A percentile compares a stretch with the other conserved stretches of the same genome.
Evolutionary conservation across 2,329 filamentous ascomycete genomes (phyloP).

Genomic region (Clarireedia monteithiana): DNA sequence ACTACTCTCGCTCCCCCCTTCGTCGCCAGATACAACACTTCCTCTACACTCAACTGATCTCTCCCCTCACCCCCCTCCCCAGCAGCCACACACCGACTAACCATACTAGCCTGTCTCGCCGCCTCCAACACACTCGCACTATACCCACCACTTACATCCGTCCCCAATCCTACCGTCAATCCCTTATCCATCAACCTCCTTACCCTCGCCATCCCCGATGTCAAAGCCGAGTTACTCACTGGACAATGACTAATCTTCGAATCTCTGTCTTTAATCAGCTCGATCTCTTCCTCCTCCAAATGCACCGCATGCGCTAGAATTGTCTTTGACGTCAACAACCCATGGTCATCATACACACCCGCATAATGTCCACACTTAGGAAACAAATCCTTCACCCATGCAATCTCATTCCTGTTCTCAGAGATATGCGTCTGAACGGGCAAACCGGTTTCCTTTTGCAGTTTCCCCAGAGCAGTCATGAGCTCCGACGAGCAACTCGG

Average conservation of each 20-base stretch:
- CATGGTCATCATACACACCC: constrained; percentile 67
- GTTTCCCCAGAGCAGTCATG: constrained; percentile 54
- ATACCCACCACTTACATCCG: constrained; percentile 86
- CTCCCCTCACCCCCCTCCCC: constrained; percentile 41
- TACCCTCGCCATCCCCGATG: constrained; percentile 70
- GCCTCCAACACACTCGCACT: constrained; percentile 73
- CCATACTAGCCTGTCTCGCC: constrained; percentile 72
- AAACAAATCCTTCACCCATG: constrained; percentile 63
- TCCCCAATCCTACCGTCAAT: constrained; percentile 77
- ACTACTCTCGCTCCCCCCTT: constrained; percentile 79
- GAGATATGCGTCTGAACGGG: constrained; percentile 85
- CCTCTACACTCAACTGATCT: constrained; percentile 69
- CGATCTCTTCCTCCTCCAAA: constrained; percentile 54
- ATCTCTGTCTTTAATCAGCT: constrained; percentile 50
- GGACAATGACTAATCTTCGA: constrained; percentile 80
- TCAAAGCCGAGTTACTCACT: constrained; percentile 74
- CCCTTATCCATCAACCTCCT: constrained; percentile 66
- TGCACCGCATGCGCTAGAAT: constrained; percentile 84
- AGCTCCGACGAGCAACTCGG: constrained; percentile 51
- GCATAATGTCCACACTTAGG: constrained; percentile 59
- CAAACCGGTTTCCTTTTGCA: constrained; percentile 55
- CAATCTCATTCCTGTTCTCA: constrained; percentile 70
- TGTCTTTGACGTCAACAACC: constrained; percentile 62
- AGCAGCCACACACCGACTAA: constrained; percentile 59
- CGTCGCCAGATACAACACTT: constrained; percentile 81